Base-by-base conservation (phyloP, 2,329 filamentous ascomycete genomes). In the Diaporthe vaccinii region DNA sequence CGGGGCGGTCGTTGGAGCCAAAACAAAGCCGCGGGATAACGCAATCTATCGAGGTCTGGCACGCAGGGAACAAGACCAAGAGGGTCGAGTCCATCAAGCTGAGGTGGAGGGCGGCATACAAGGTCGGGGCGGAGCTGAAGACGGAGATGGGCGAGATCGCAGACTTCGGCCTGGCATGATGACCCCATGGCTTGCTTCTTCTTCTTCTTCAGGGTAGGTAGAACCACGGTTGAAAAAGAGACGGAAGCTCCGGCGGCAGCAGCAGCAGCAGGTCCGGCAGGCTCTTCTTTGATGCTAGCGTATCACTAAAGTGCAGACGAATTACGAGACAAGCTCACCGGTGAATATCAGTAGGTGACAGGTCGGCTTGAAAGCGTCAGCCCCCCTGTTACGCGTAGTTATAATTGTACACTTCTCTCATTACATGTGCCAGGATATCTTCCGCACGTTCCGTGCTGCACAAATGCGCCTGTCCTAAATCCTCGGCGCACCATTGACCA, bases 131-230 rank as follows among this genome's bases (percentile, higher is more conserved):
- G 3, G 90, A 92, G 81, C 82, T 88, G 76, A 93, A 91, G 82
- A 93, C 93, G 76, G 95, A 98, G 85, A 95, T 93, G 86, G 96
- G 96, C 7, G 94, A 96, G 85, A 93, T 98, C 79, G 87, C 93
- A 15, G 92, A 94, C 77, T 90, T 98, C 81, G 93, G 92, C 57
- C 90, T 98, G 80, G 90, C 91, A 79, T 97, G 70, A 72, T 51
- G 59, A 65, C 28, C 44, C 44, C 22, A 34, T 36, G 31, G 46
- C 22, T 20, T 51, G 7, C 34, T 34, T 8, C 34, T 53, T 28
- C 14, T 51, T 34, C 34, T 34, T 8, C 34, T 53, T 28, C 14
- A 49, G 61, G 34, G 28, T 14, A 53, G 31, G 28, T 14, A 53
- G 31, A 20, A 31, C 34, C n/a, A 57, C 34, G 34, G 36, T 34